These are phyloP conservation scores for Colletotrichum lini DNA, from an alignment of 2,329 filamentous ascomycete species.

Conservation along the genomic window DNA sequence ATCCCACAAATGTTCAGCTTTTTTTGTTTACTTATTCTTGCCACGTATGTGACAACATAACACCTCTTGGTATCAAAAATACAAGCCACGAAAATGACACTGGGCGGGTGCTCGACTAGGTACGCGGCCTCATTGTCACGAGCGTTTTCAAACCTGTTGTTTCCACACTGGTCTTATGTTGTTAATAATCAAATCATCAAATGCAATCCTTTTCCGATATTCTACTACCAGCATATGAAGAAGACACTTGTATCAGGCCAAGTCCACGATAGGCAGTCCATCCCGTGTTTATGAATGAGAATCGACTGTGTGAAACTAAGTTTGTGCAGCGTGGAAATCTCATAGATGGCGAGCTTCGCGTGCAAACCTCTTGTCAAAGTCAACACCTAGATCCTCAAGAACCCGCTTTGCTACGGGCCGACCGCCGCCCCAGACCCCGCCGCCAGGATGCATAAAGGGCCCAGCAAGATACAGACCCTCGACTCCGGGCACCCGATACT, in stretches of 20 bases:
- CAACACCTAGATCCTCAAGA: conserved; percentile 14
- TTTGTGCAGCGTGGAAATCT: neutral
- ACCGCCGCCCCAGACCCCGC: conserved; percentile 22
- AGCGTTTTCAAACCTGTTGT: neutral
- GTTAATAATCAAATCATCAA: neutral
- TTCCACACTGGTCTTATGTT: neutral
- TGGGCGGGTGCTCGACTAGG: no score
- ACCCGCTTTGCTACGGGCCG: conserved; percentile 9
- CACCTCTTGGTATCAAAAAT: no score
- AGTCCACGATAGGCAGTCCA: neutral
- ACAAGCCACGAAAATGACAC: no score
- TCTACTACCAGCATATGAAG: neutral
- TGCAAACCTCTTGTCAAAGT: conserved; percentile 16
- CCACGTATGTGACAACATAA: no score
- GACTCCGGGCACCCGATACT: conserved; percentile 3
- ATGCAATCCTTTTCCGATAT: neutral
- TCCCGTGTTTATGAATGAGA: no score
- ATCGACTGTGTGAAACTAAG: no score
- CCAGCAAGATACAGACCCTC: conserved; percentile 9
- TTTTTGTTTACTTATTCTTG: no score
- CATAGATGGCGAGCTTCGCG: neutral
- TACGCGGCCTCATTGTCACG: no score
- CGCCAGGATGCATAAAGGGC: conserved; percentile 26
- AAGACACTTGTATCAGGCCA: neutral
- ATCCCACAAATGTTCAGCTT: neutral